phyloP scores from a whole-genome alignment of 257 asterid genomes.

The Ocimum tenuiflorum region DNA sequence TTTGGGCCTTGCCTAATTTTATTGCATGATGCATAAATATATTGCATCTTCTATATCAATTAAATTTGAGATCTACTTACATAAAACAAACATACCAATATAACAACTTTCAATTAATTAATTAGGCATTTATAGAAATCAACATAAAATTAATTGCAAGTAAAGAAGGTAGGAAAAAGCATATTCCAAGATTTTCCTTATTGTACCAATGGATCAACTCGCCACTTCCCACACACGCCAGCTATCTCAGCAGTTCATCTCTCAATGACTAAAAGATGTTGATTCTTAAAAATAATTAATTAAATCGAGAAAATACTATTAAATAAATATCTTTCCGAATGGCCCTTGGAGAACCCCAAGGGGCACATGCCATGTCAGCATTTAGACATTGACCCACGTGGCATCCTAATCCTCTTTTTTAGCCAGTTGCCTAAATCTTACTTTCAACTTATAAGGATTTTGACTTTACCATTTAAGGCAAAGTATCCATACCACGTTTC shows the following conservation, averaged over 20 bases:
- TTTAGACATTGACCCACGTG: slow-evolving; percentile 16
- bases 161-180: slow-evolving; percentile 9
- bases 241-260: no score
- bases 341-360: slow-evolving; percentile 35
- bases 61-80: no score
- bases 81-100: no score
- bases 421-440: no score
- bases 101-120: no score
- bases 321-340: background rate
- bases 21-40: no score
- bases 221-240: slow-evolving; percentile 38
- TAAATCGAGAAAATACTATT: background rate
- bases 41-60: slow-evolving; percentile 4
- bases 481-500: background rate
- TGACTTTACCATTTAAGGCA: slow-evolving; percentile 3
- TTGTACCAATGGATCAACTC: slow-evolving; percentile 17
- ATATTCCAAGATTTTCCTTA: slow-evolving; percentile 22
- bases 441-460: background rate
- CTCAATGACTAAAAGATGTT: background rate
- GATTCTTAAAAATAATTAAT: no score
- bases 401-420: slow-evolving; percentile 20
- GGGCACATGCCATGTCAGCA: slow-evolving; percentile 32
- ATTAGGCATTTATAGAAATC: no score
- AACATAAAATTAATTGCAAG: no score
- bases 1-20: no score